Base-by-base conservation (phyloP, 805 yeast species). In the Peterozyma toletana region DNA sequence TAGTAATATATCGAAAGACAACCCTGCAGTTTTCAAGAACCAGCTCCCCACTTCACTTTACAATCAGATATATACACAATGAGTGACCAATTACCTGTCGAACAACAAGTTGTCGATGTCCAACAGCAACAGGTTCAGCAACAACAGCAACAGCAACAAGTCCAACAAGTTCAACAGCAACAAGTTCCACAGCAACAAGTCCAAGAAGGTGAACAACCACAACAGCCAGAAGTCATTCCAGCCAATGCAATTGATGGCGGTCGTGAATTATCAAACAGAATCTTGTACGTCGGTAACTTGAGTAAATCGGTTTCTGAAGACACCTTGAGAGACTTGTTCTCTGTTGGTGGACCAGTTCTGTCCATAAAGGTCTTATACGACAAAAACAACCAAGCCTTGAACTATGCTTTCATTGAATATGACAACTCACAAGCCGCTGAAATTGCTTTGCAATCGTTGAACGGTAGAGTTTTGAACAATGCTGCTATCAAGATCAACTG, bases 351-450 rank as follows among this genome's bases (percentile, higher is more conserved):
- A 29, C 67, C 75, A 21, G 76, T 85, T 38, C 72, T 75, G 50
- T 69, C 78, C 17, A 77, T 86, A 46, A 88, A 86, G 62, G 68
- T 89, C 37, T 67, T 88, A 48, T 74, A 78, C 48, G 96, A 88
- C 56, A 86, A 85, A 61, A 86, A 85, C 60, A 70, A 72, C 50
- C 76, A 75, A 9, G 86, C 86, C 11, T 80, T 76, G 59, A 84
- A 84, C 58, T 89, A 87, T 62, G 95, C 95, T 2, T 88, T 89
- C 60, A 77, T 89, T 43, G 95, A 87, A 61, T 88, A 76, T 53
- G 78, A 71, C 21, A 66, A 65, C 41, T 71, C 77, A 35, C 68
- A 65, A 30, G 68, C 70, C 30, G 96, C 96, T 2, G 73, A 70
- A 34, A 65, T 67, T 48, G 91, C 93, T 1, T 66, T 80, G 43